phyloP scores from a whole-genome alignment of 768 basidiomycete species.

The Crepidotus variabilis region DNA sequence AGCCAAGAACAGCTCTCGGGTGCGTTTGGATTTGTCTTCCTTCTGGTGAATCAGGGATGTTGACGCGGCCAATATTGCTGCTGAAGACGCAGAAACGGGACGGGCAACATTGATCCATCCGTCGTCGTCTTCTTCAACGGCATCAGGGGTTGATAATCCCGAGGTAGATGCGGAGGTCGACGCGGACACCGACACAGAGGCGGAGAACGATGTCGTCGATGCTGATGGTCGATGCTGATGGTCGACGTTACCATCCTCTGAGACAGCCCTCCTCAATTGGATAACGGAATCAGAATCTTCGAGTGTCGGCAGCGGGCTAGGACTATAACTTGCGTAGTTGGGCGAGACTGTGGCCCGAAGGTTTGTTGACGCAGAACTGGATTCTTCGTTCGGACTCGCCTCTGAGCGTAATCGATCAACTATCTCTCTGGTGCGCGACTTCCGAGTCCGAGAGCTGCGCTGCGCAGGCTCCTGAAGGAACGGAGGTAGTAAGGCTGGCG shows the following conservation, averaged over 20 bases:
- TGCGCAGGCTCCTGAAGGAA: constrained; percentile 41
- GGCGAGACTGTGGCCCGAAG: constrained; percentile 11
- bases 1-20: constrained; percentile 39
- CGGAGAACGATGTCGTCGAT: constrained; percentile 5
- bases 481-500: constrained; percentile 38
- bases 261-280: constrained; percentile 32
- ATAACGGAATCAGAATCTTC: constrained; percentile 17
- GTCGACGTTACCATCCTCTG: constrained; percentile 34
- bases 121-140: constrained; percentile 34
- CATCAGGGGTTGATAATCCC: constrained; percentile 26
- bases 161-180: constrained; percentile 17
- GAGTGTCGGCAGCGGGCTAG: constrained; percentile 30
- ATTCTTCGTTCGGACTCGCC: constrained; percentile 12
- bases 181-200: background rate
- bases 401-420: constrained; percentile 51
- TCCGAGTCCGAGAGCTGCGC: constrained; percentile 32
- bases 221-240: constrained; percentile 9
- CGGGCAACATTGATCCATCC: constrained; percentile 40
- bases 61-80: background rate
- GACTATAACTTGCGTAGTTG: constrained; percentile 28
- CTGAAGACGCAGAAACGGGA: constrained; percentile 9
- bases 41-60: background rate
- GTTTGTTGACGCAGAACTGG: background rate
- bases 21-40: constrained; percentile 34
- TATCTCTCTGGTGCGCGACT: constrained; percentile 56